Evolutionary conservation across 805 yeast genomes (phyloP), one percentile per base, ranked within the genome.

Genomic region (Millerozyma acaciae): DNA sequence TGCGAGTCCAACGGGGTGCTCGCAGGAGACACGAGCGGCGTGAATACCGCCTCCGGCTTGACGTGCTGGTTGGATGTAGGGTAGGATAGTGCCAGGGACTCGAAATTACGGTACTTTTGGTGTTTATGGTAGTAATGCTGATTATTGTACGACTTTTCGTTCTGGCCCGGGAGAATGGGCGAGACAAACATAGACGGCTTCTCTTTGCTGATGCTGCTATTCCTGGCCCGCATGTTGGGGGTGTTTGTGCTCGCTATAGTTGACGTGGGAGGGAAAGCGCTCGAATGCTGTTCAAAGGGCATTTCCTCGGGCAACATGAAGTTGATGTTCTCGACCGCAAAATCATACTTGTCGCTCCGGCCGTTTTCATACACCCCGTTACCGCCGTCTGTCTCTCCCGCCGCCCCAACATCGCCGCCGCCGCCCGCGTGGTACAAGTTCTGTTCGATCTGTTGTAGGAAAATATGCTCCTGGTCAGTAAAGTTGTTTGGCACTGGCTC

Each of bases 11-110:
- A 46, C 1, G 87, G 87, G 3, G 87, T 76, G 10, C 78, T 82
- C 7, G 84, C 80, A 0, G 94, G 94, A 2, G 89, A 80, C 2
- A 80, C 75, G 39, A 84, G 64, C 1, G 94, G 93, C 1, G 93
- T 84, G 56, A 80, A 84, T 4, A 75, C 75, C 31, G 75, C 75
- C 39, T 76, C 80, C 1, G 81, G 78, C 27, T 77, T 57, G 2
- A 75, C 66, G 34, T 61, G 64, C 20, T 48, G 58, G 26, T 30
- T 48, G 8, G 44, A 53, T 5, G 50, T 43, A 31, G 40, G 45
- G 13, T 42, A 44, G 6, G 23, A 10, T 8, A 18, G 7, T 2
- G 25, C 3, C 21, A 39, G 51, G 19, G 37, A 54, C 15, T 48
- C 44, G 13, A 30, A 22, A 26, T 26, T 31, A 8, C 33, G 34